These are phyloP conservation scores for Emydomyces testavorans DNA, from an alignment of 2,329 filamentous ascomycete genomes.

Conservation along the genomic window DNA sequence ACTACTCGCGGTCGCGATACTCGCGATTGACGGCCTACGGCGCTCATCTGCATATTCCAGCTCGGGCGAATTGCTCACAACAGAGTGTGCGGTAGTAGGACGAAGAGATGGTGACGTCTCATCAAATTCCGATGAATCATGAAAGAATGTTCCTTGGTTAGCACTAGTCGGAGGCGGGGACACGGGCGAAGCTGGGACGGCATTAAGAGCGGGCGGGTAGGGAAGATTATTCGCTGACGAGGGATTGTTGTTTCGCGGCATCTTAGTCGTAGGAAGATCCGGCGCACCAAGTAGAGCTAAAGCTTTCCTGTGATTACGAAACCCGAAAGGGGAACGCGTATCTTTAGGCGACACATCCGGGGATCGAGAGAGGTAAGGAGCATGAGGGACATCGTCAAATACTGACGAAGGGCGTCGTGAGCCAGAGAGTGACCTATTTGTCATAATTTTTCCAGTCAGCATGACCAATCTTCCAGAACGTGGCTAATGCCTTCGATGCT, in stretches of 20 bases:
- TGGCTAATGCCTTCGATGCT: neutral
- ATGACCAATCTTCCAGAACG: neutral
- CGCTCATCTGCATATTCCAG: conserved; percentile 36
- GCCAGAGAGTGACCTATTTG: conserved; percentile 4
- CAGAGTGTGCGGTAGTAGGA: conserved; percentile 35
- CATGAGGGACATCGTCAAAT: conserved; percentile 8
- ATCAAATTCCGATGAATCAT: conserved; percentile 12
- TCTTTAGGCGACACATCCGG: conserved; percentile 32
- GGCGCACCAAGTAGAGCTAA: conserved; percentile 2
- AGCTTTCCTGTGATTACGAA: conserved; percentile 11
- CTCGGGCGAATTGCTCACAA: conserved; percentile 9
- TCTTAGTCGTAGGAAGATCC: neutral
- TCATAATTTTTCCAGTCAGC: neutral
- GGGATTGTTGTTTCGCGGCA: conserved; percentile 1
- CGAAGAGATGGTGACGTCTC: conserved; percentile 53
- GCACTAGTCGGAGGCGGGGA: conserved; percentile 4
- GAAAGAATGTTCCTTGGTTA: conserved; percentile 10
- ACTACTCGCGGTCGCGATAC: conserved; percentile 70
- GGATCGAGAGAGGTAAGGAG: conserved; percentile 26
- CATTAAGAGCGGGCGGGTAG: neutral
- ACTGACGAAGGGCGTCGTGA: conserved; percentile 7
- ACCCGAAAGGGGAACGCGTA: conserved; percentile 23
- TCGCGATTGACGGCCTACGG: conserved; percentile 69
- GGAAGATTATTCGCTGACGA: neutral
- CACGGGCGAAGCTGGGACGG: conserved; percentile 1